Conservation (phyloP, 805 yeast genomes). For the Schwanniomyces polymorphus region DNA sequence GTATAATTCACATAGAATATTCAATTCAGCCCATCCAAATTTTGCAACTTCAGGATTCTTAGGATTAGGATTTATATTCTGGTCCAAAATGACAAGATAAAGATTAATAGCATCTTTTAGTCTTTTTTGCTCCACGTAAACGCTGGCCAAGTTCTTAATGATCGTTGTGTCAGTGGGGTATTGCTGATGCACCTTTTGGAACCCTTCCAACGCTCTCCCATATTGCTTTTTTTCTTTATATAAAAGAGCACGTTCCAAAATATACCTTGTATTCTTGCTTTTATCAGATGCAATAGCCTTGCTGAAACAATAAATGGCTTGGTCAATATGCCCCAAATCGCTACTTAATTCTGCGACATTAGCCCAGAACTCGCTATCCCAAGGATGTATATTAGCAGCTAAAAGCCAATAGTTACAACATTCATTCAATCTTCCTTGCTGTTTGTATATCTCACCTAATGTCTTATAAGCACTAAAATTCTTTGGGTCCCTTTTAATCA, state of each 20-base stretch:
- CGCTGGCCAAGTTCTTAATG: constrained; percentile 56
- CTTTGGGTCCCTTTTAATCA: constrained; percentile 73
- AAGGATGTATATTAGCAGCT: constrained; percentile 75
- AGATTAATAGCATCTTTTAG: constrained; percentile 72
- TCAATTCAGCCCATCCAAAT: constrained; percentile 88
- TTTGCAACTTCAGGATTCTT: constrained; percentile 32
- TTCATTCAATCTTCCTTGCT: constrained; percentile 65
- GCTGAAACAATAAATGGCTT: constrained; percentile 77
- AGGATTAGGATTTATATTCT: constrained; percentile 45
- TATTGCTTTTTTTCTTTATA: constrained; percentile 65
- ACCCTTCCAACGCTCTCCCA: constrained; percentile 73
- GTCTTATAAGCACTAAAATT: constrained; percentile 85
- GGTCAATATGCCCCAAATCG: constrained; percentile 66
- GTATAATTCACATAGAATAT: constrained; percentile 79
- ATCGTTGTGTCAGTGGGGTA: constrained; percentile 63
- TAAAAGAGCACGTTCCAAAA: constrained; percentile 65
- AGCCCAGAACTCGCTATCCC: constrained; percentile 78
- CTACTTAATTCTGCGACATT: constrained; percentile 68
- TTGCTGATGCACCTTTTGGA: constrained; percentile 52
- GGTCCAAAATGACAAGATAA: constrained; percentile 62
- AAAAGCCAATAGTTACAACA: constrained; percentile 80
- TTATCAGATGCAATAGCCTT: constrained; percentile 20
- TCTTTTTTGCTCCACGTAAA: constrained; percentile 56
- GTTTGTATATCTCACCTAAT: constrained; percentile 77
- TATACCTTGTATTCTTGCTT: constrained; percentile 40